phyloP scores from a whole-genome alignment of 305 asterid species.

The Coffea humblotiana region DNA sequence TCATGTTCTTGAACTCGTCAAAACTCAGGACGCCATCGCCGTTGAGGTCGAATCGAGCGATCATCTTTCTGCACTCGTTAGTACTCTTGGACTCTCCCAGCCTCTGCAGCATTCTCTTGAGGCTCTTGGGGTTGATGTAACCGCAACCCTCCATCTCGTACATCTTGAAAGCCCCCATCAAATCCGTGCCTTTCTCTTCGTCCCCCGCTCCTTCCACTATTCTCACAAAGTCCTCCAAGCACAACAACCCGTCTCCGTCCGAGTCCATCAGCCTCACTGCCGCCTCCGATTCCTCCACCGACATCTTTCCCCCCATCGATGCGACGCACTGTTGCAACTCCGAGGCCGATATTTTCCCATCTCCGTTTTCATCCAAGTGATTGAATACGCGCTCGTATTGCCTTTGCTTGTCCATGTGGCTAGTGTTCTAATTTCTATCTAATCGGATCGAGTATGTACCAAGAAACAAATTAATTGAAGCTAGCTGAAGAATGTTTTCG shows the following conservation, averaged over 20 bases:
- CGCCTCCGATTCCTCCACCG: conserved; percentile 44
- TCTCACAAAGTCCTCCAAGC: conserved; percentile 52
- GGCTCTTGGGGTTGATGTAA: conserved; percentile 49
- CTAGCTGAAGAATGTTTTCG: no score
- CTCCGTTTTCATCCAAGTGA: conserved; percentile 33
- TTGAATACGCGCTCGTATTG: conserved; percentile 32
- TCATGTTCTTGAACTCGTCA: conserved; percentile 69
- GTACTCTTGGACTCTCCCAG: conserved; percentile 49
- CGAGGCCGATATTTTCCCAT: conserved; percentile 27
- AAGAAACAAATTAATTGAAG: neutral
- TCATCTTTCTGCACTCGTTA: conserved; percentile 55
- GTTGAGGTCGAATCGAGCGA: conserved; percentile 56
- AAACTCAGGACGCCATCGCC: conserved; percentile 64
- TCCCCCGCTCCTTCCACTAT: conserved; percentile 54
- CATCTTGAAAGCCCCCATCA: conserved; percentile 60
- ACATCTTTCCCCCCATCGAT: conserved; percentile 24
- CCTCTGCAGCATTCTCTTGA: conserved; percentile 49
- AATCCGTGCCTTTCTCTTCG: conserved; percentile 49
- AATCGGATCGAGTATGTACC: neutral
- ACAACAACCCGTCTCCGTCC: conserved; percentile 54
- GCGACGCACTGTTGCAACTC: conserved; percentile 37
- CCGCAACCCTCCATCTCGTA: conserved; percentile 59
- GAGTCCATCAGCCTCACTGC: conserved; percentile 50
- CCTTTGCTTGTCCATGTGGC: conserved; percentile 21
- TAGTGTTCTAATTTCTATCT: neutral